Evolutionary conservation across 106 monocot genomes (phyloP), one percentile per base, ranked within the genome.

Genomic region (Iris macrosiphon): DNA sequence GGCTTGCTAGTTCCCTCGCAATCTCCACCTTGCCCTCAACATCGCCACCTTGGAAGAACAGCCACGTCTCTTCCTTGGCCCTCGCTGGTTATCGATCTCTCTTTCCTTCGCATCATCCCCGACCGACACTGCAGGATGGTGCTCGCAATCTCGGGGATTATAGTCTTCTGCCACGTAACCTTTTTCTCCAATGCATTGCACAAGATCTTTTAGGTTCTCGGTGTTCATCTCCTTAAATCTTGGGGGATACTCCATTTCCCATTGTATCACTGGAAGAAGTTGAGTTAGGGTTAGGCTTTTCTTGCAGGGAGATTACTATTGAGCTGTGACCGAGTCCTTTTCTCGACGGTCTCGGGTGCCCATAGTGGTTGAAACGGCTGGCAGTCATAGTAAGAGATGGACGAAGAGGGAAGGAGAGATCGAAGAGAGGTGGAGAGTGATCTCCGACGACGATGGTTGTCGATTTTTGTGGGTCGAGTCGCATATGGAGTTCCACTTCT

Each of bases 171-270:
- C 72, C 79, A 75, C 15, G 84, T 71, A 18, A 74, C 78, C 33
- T 64, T 72, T 41, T 69, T 68, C 75, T 84, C 88, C 57, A 94
- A 61, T 12, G 69, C 57, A 64, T 58, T 60, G 73, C 84, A 88
- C 6, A 94, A 37, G 7, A 34, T 68, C 62, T n/a, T 94, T 88
- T 30, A 94, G 43, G 42, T 88, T 94, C 67, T 88, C 93, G 2
- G 84, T 81, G 25, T 74, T 88, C 31, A 94, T 52, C 63, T 94
- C 93, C 42, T 68, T 88, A 76, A 81, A 94, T 57, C 56, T 81
- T 21, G 70, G 47, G 45, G 1, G 43, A 7, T 59, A 40, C 1
- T 72, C 70, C 54, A 64, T 62, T 20, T 66, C n/a, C 72, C 59
- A 70, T 75, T 22, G 75, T 80, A 43, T 65, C 79, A 29, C 64